A percentile compares a stretch with the other conserved stretches of the same genome.
These are phyloP conservation scores for Colletotrichum sp. DNA, from an alignment of 2,329 filamentous ascomycete genomes.

Conservation along the genomic window DNA sequence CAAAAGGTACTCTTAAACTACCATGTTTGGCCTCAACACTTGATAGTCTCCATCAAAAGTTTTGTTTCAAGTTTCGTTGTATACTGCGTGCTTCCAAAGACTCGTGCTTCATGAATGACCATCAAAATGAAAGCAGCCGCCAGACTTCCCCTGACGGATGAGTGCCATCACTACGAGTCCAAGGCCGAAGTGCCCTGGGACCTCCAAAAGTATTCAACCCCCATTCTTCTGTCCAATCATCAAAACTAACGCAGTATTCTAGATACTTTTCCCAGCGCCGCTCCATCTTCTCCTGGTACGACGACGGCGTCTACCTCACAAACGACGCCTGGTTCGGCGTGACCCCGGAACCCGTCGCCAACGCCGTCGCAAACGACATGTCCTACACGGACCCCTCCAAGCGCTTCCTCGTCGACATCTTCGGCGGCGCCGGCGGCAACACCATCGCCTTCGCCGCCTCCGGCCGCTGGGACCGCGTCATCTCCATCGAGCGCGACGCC, in stretches of 20 bases:
- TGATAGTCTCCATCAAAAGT: background rate
- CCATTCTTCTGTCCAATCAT: background rate
- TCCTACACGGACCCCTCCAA: conserved; percentile 59
- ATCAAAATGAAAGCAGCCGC: conserved; percentile 45
- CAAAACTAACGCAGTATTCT: background rate
- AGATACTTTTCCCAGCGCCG: conserved; percentile 93
- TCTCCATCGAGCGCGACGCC: conserved; percentile 86
- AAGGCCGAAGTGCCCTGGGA: conserved; percentile 78
- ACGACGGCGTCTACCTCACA: conserved; percentile 88
- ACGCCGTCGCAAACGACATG: conserved; percentile 79
- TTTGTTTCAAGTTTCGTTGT: background rate
- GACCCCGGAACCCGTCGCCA: conserved; percentile 90
- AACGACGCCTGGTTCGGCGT: conserved; percentile 97
- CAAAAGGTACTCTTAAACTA: background rate
- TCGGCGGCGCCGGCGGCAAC: conserved; percentile 92
- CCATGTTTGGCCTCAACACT: background rate
- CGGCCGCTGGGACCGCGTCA: conserved; percentile 79
- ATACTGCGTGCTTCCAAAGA: background rate
- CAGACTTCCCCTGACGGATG: conserved; percentile 59
- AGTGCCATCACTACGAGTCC: conserved; percentile 77
- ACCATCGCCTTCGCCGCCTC: conserved; percentile 91
- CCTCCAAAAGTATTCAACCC: conserved; percentile 72
- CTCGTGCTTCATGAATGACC: conserved; percentile 8
- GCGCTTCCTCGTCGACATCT: conserved; percentile 81
- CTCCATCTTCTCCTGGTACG: conserved; percentile 85